phyloP scores from a whole-genome alignment of 2,329 filamentous ascomycete genomes.

The Calonectria henricotiae region DNA sequence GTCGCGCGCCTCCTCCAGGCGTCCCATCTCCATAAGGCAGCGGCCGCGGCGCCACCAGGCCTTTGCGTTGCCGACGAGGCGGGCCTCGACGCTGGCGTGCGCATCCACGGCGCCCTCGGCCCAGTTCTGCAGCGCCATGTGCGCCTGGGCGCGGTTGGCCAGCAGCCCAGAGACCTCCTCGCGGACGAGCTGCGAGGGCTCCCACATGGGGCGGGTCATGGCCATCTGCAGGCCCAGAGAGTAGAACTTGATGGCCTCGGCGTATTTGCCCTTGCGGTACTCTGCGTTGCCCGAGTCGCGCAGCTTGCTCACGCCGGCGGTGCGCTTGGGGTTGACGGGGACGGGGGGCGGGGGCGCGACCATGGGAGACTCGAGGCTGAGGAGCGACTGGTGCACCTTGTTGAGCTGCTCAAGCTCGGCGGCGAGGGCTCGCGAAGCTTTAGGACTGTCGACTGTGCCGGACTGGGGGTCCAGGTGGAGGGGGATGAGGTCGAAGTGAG shows the following conservation, averaged over 20 bases:
- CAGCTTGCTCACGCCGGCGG: constrained; percentile 89
- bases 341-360: constrained; percentile 87
- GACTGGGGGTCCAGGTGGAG: constrained; percentile 86
- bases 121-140: constrained; percentile 89
- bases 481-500: constrained; percentile 87
- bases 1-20: constrained; percentile 84
- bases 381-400: constrained; percentile 81
- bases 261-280: constrained; percentile 83
- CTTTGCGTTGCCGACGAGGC: constrained; percentile 90
- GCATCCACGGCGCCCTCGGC: constrained; percentile 90
- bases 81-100: constrained; percentile 89
- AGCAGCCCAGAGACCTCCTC: constrained; percentile 88
- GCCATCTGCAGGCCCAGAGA: constrained; percentile 93
- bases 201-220: constrained; percentile 85
- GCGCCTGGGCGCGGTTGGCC: constrained; percentile 90
- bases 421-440: constrained; percentile 68
- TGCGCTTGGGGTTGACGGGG: constrained; percentile 93
- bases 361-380: constrained; percentile 70
- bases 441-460: constrained; percentile 77
- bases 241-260: constrained; percentile 87
- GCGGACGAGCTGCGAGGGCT: constrained; percentile 85
- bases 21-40: constrained; percentile 92
- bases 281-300: constrained; percentile 89
- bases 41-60: constrained; percentile 92
- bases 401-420: constrained; percentile 84